phyloP scores from a whole-genome alignment of 176 grass and related monocot genomes.

The Avena insularis region DNA sequence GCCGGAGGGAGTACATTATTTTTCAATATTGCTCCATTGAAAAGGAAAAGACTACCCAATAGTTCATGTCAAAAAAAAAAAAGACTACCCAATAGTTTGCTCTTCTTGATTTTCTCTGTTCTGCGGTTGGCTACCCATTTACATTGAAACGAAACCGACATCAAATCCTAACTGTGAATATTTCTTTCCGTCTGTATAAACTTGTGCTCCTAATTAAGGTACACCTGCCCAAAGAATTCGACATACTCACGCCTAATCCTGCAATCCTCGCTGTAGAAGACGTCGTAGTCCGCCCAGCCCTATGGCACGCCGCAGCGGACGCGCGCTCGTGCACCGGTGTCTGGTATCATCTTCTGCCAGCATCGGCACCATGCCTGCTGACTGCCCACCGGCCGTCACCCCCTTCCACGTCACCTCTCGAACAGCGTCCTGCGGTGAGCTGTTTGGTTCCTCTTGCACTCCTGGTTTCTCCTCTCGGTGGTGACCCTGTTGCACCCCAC shows the following conservation, averaged over 20 bases:
- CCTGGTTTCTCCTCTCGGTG: neutral
- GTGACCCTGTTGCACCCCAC: neutral
- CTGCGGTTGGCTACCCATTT: too few species aligned
- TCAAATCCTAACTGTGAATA: too few species aligned
- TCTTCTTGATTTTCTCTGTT: too few species aligned
- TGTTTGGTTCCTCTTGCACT: neutral
- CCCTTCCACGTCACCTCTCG: conserved; percentile 26
- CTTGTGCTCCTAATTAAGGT: too few species aligned
- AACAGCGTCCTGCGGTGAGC: neutral
- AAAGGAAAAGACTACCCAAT: too few species aligned
- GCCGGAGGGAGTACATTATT: too few species aligned
- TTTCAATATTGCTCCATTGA: too few species aligned
- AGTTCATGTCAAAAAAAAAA: too few species aligned
- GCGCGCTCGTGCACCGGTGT: neutral
- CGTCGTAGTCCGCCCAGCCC: neutral
- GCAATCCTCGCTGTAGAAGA: neutral
- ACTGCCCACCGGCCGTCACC: neutral
- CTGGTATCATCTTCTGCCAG: neutral
- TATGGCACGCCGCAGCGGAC: neutral
- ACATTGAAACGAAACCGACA: too few species aligned
- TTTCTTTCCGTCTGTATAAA: too few species aligned
- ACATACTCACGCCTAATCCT: neutral
- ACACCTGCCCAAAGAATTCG: too few species aligned
- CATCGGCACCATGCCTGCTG: accelerated
- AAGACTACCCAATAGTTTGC: too few species aligned